Percentiles rank a stretch among this genome's conserved stretches.
Evolutionary conservation across 257 asterid species (phyloP).

Genomic region (Parsonsia alboflavescens): DNA sequence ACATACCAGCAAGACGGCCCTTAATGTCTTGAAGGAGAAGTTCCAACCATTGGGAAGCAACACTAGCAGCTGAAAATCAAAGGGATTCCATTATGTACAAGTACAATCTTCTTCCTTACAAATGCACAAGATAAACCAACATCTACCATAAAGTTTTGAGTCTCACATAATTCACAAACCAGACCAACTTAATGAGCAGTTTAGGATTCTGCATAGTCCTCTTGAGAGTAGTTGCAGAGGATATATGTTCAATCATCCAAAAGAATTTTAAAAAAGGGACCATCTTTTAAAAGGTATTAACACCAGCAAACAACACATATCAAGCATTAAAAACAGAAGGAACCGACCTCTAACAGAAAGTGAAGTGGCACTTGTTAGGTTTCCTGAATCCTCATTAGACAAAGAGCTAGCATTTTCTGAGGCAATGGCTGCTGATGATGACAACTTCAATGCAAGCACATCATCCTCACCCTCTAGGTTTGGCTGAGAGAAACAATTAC

Average conservation of each 20-base stretch:
- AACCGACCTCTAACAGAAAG: conserved; percentile 71
- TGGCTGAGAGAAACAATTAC: conserved; percentile 24
- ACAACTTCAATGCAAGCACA: conserved; percentile 46
- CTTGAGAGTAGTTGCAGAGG: neutral
- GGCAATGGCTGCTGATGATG: conserved; percentile 40
- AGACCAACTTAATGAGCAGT: neutral
- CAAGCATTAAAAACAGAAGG: neutral
- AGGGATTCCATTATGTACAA: neutral
- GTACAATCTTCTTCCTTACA: neutral
- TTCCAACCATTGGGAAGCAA: conserved; percentile 97
- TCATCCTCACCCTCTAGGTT: conserved; percentile 39
- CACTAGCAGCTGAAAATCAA: conserved; percentile 68
- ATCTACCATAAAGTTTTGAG: neutral
- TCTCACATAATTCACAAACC: neutral
- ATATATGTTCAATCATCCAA: neutral
- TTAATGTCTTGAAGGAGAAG: conserved; percentile 78
- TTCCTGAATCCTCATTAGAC: conserved; percentile 61
- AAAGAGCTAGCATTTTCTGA: conserved; percentile 51
- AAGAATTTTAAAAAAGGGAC: neutral
- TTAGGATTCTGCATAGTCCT: neutral
- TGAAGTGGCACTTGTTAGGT: conserved; percentile 50
- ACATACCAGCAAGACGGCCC: conserved; percentile 82
- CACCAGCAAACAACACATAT: neutral
- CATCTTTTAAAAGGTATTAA: neutral
- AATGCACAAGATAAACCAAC: neutral